phyloP scores from a whole-genome alignment of 208 protist genomes.

The Acanthamoeba culbertsoni region DNA sequence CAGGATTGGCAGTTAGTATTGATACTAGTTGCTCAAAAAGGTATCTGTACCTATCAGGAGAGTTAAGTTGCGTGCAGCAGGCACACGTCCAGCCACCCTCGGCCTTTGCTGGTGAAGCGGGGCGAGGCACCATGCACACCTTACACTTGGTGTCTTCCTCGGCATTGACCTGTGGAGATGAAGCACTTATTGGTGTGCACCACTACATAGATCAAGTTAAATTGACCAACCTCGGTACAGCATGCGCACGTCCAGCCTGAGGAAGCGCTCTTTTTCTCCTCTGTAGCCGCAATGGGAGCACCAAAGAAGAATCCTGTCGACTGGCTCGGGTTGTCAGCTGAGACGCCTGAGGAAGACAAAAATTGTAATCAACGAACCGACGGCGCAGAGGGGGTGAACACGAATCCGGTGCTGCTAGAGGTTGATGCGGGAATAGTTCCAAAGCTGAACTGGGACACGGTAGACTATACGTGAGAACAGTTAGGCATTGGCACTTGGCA shows the following conservation, averaged over 20 bases:
- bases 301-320: neutral
- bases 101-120: neutral
- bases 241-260: neutral
- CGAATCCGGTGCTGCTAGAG: neutral
- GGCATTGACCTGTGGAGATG: neutral
- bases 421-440: neutral
- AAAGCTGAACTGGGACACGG: neutral
- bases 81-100: neutral
- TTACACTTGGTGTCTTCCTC: neutral
- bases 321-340: neutral
- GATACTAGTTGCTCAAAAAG: neutral
- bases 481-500: neutral
- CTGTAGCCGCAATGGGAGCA: neutral
- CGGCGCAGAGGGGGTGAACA: neutral
- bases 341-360: neutral
- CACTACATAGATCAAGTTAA: neutral
- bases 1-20: neutral
- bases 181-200: neutral
- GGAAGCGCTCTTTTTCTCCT: neutral
- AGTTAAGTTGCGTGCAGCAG: neutral
- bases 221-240: neutral
- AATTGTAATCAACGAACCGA: neutral
- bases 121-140: neutral
- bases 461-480: neutral
- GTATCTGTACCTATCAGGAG: neutral